Percentiles rank a stretch among this genome's conserved stretches.
These are phyloP conservation scores for Acer campestre DNA, from an alignment of 345 rosid genomes.

Conservation along the genomic window DNA sequence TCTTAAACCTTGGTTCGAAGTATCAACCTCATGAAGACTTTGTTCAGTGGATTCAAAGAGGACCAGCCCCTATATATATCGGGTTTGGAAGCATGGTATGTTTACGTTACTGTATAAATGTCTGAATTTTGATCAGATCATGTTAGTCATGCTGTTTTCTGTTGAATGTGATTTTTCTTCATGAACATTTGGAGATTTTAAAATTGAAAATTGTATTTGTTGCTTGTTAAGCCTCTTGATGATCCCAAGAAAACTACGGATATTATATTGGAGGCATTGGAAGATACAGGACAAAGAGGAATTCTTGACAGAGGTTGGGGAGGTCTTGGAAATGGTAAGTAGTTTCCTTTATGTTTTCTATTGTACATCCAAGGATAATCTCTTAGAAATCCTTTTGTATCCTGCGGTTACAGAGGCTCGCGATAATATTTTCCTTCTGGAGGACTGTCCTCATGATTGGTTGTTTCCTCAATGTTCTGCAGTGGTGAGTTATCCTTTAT, in stretches of 20 bases:
- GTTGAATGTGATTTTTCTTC: background rate
- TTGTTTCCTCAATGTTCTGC: conserved; percentile 97
- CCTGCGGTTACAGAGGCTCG: conserved; percentile 74
- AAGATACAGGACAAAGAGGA: conserved; percentile 88
- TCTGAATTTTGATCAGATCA: no score
- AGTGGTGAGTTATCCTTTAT: conserved; percentile 55
- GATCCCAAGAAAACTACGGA: conserved; percentile 77
- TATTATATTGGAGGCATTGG: conserved; percentile 80
- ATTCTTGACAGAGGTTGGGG: conserved; percentile 97
- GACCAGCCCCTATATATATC: conserved; percentile 80
- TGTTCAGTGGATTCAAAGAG: conserved; percentile 70
- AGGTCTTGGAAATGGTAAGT: conserved; percentile 83
- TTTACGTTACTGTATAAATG: background rate
- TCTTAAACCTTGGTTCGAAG: conserved; percentile 80
- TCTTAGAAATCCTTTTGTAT: conserved; percentile 16
- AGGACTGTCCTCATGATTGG: conserved; percentile 99
- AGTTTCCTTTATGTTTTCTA: conserved; percentile 16
- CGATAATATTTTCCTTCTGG: conserved; percentile 68
- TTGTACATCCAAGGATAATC: background rate
- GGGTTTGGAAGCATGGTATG: conserved; percentile 99
- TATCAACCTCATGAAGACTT: conserved; percentile 77
- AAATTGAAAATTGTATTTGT: conserved; percentile 17
- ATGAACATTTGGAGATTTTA: background rate
- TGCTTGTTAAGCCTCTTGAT: conserved; percentile 80
- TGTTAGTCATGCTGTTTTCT: conserved; percentile 6